Evolutionary conservation across 192 early-diverging fungal genomes (phyloP).

Genomic region (Phlyctochytrium planicorne): DNA sequence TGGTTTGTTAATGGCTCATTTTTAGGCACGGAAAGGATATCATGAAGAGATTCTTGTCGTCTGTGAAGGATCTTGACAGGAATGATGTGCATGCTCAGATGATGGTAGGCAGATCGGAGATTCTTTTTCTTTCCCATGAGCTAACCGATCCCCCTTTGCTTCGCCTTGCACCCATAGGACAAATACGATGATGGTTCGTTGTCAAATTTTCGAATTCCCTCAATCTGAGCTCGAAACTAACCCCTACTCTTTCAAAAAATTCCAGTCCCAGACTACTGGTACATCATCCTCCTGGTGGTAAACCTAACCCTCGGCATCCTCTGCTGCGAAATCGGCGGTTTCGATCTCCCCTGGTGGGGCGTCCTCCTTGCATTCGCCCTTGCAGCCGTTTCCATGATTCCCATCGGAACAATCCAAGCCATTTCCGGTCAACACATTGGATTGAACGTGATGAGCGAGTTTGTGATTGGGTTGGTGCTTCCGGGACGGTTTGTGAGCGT

Average conservation of each 20-base stretch:
- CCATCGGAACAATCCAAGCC: slow-evolving; percentile 77
- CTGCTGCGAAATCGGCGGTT: slow-evolving; percentile 35
- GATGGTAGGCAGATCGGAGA: not conserved
- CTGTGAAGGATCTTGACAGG: slow-evolving; percentile 8
- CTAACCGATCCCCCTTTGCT: slow-evolving; percentile 32
- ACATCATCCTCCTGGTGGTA: slow-evolving; percentile 44
- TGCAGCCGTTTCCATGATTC: slow-evolving; percentile 22
- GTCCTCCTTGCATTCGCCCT: slow-evolving; percentile 26
- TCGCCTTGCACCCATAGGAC: slow-evolving; percentile 65
- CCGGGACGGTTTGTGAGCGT: slow-evolving; percentile 80
- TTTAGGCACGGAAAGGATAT: slow-evolving; percentile 9
- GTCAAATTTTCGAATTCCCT: no score
- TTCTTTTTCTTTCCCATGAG: no score
- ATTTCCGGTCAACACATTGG: slow-evolving; percentile 78
- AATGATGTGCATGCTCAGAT: slow-evolving; percentile 4
- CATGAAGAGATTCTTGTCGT: not conserved
- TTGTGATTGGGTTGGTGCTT: slow-evolving; percentile 75
- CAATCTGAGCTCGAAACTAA: no score
- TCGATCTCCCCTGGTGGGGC: slow-evolving; percentile 75
- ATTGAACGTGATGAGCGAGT: slow-evolving; percentile 84
- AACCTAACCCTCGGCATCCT: slow-evolving; percentile 7
- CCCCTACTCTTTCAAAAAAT: no score
- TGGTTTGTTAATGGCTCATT: not conserved
- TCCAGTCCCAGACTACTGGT: slow-evolving; percentile 68
- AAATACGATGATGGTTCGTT: slow-evolving; percentile 63